Percentiles rank a stretch among this genome's conserved stretches.
Conservation (phyloP, 2,329 filamentous ascomycete species). For the Scedosporium apiospermum region DNA sequence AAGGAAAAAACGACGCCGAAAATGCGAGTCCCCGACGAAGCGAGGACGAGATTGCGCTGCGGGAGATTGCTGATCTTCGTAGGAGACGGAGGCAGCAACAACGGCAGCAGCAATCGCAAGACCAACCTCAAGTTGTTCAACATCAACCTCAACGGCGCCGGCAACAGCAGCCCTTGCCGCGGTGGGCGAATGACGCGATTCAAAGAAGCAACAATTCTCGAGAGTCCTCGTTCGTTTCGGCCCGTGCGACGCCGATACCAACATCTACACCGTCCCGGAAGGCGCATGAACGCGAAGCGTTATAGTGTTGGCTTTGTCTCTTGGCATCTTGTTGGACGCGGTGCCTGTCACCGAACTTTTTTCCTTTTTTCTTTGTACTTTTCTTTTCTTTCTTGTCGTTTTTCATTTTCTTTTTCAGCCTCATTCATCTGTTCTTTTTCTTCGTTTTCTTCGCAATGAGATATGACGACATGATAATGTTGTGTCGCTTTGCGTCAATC, state of each 20-base stretch:
- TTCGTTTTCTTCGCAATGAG: no score
- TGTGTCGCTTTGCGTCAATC: no score
- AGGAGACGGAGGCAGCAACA: conserved; percentile 3
- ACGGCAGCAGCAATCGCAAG: not conserved
- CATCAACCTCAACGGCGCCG: not conserved
- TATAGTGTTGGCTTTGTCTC: not conserved
- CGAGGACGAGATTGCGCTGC: conserved; percentile 24
- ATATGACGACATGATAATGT: no score
- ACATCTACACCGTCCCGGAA: not conserved
- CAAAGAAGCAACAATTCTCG: conserved; percentile 6
- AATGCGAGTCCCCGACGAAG: conserved; percentile 7
- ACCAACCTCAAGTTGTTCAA: conserved; percentile 1
- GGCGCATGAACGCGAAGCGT: not conserved
- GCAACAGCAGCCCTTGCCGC: conserved; percentile 13
- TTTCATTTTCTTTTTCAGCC: not conserved
- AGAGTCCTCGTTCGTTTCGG: not conserved
- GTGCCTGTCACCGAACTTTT: not conserved
- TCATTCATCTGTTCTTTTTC: no score
- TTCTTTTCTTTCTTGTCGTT: conserved; percentile 5
- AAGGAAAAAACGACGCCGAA: not conserved
- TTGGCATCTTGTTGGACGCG: not conserved
- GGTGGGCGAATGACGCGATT: conserved; percentile 21
- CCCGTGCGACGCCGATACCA: not conserved
- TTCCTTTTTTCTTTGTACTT: not conserved
- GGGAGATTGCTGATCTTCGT: conserved; percentile 20